Evolutionary conservation across 1,284 basidiomycete species (phyloP).

Genomic region (Apiotrichum akiyoshidainum): DNA sequence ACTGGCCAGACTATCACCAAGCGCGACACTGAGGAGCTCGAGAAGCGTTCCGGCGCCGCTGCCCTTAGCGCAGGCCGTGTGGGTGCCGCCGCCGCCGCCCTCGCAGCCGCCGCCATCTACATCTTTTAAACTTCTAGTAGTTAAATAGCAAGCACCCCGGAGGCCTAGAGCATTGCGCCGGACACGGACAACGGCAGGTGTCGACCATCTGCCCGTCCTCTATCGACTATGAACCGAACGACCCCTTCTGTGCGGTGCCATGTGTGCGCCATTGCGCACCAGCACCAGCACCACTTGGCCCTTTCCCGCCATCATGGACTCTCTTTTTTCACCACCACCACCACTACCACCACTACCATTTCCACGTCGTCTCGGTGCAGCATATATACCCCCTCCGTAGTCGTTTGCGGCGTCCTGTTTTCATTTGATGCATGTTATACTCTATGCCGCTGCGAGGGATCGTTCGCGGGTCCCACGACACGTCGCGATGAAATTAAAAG

Average conservation of each 20-base stretch:
- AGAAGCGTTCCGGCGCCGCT: not conserved
- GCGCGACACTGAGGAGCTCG: not conserved
- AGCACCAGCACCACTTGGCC: too few species aligned
- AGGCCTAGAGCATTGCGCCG: conserved; percentile 3
- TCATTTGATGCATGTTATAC: conserved; percentile 10
- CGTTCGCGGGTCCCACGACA: too few species aligned
- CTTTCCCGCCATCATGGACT: not conserved
- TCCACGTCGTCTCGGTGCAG: conserved; percentile 1
- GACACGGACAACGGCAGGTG: not conserved
- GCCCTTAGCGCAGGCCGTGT: not conserved
- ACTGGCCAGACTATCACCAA: conserved; percentile 19
- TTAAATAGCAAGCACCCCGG: too few species aligned
- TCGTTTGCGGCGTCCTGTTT: conserved; percentile 3
- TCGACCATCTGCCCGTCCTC: not conserved
- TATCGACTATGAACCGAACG: conserved; percentile 1
- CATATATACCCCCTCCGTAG: conserved; percentile 2
- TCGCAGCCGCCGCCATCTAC: conserved; percentile 5
- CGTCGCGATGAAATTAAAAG: too few species aligned
- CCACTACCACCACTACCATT: not conserved
- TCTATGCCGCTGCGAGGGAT: not conserved
- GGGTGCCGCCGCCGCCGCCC: conserved; percentile 1
- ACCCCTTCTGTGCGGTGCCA: not conserved
- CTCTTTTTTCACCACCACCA: not conserved
- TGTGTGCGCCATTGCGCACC: too few species aligned
- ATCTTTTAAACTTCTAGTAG: not conserved